These are phyloP conservation scores for Naganishia sp. DNA, from an alignment of 1,284 basidiomycete species.

Conservation along the genomic window DNA sequence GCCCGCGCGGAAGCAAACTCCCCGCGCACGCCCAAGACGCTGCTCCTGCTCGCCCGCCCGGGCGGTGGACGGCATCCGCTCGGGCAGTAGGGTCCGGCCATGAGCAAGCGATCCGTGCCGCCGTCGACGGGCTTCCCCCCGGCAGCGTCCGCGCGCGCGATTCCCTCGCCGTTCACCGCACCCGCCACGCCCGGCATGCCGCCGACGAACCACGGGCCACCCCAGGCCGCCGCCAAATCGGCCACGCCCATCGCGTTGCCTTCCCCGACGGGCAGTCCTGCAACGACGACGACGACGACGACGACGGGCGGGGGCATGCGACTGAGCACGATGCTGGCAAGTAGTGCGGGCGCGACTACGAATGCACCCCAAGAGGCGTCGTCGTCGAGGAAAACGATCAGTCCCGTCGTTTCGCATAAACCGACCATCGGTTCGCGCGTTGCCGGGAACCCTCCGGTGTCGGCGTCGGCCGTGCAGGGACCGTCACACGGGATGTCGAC, in stretches of 20 bases:
- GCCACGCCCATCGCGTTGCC: constrained; percentile 1
- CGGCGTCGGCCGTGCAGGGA: background rate
- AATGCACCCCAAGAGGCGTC: background rate
- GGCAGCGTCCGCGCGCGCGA: too few species aligned
- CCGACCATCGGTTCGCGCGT: background rate
- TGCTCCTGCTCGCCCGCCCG: too few species aligned
- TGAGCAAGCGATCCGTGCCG: too few species aligned
- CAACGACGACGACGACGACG: background rate
- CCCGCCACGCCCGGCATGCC: too few species aligned
- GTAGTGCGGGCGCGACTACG: background rate
- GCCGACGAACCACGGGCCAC: too few species aligned
- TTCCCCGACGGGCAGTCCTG: constrained; percentile 17
- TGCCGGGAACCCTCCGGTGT: background rate
- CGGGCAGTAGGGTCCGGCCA: too few species aligned
- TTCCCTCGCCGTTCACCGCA: too few species aligned
- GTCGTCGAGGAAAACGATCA: background rate
- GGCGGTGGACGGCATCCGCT: too few species aligned
- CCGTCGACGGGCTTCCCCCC: too few species aligned
- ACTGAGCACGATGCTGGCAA: constrained; percentile 9
- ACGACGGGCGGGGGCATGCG: constrained; percentile 14
- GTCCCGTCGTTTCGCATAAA: constrained; percentile 18
- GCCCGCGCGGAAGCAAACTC: too few species aligned
- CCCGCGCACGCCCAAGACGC: too few species aligned
- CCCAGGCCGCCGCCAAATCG: too few species aligned
- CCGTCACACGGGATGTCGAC: background rate